Conservation (phyloP, 1,284 basidiomycete species). For the Kalmanozyma brasiliensis region DNA sequence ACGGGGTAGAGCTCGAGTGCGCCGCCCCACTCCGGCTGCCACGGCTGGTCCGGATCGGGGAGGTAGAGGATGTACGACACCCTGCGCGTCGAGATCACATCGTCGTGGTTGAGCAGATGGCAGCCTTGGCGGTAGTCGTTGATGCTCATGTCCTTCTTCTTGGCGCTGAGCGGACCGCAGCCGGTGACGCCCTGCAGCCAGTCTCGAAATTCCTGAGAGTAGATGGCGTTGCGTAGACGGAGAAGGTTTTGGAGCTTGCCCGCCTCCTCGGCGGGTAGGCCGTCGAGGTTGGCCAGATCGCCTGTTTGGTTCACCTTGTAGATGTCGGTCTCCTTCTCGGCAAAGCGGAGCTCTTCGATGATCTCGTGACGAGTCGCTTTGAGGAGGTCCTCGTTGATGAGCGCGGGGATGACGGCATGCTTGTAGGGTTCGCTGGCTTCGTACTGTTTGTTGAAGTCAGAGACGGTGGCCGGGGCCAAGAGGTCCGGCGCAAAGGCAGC, state of each 20-base stretch:
- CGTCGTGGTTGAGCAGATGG: conserved; percentile 81
- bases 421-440: conserved; percentile 76
- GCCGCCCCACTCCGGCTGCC: conserved; percentile 86
- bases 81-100: conserved; percentile 93
- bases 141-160: conserved; percentile 94
- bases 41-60: conserved; percentile 79
- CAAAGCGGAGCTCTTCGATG: conserved; percentile 85
- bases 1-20: conserved; percentile 92
- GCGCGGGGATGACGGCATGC: conserved; percentile 81
- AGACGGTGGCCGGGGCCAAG: conserved; percentile 31
- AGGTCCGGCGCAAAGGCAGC: conserved; percentile 51
- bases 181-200: conserved; percentile 90
- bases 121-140: conserved; percentile 86
- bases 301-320: conserved; percentile 99
- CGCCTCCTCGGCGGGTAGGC: conserved; percentile 71
- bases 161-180: conserved; percentile 88
- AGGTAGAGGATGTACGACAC: conserved; percentile 98
- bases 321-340: conserved; percentile 98
- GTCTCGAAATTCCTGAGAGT: conserved; percentile 83
- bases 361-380: conserved; percentile 81
- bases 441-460: conserved; percentile 46
- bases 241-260: conserved; percentile 69
- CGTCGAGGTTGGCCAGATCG: conserved; percentile 91
- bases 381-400: conserved; percentile 86
- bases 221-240: conserved; percentile 88